phyloP scores from a whole-genome alignment of 2,329 filamentous ascomycete species.

The Penicillium sp. region DNA sequence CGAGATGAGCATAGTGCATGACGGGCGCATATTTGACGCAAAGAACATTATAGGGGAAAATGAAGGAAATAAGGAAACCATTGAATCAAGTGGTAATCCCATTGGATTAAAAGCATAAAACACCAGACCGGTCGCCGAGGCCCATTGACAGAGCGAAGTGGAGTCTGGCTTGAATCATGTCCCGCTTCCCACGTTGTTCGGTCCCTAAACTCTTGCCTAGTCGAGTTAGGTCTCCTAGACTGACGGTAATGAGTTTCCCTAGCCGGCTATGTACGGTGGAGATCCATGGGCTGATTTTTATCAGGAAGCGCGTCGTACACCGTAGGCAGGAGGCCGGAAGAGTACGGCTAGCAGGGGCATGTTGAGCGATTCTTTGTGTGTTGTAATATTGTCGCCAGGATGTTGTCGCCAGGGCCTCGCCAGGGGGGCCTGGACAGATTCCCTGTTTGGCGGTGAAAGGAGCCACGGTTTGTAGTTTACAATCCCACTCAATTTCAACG shows the following conservation, averaged over 20 bases:
- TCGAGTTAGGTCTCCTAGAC: not conserved
- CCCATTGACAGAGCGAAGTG: not conserved
- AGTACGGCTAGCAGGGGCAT: not conserved
- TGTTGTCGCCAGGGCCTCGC: not conserved
- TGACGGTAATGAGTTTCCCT: not conserved
- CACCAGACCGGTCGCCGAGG: not conserved
- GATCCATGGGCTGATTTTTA: not conserved
- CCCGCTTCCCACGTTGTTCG: not conserved
- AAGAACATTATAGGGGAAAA: not conserved
- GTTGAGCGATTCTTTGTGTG: not conserved
- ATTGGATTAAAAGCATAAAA: not conserved
- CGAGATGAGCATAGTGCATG: not conserved
- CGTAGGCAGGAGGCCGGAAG: not conserved
- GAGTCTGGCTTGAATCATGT: slow-evolving; percentile 1
- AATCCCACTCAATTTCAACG: not conserved
- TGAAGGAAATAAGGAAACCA: not conserved
- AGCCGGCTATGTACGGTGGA: not conserved
- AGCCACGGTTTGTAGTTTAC: not conserved
- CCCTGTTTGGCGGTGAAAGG: not conserved
- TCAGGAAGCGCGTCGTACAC: not conserved
- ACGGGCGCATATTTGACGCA: not conserved
- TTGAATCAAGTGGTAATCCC: not conserved
- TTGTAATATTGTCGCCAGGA: not conserved
- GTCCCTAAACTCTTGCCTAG: slow-evolving; percentile 4
- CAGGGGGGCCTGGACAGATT: not conserved